A percentile compares a stretch with the other conserved stretches of the same genome.
Evolutionary conservation across 169 alveolate species (phyloP).

Genomic region (Eimeria praecox): DNA sequence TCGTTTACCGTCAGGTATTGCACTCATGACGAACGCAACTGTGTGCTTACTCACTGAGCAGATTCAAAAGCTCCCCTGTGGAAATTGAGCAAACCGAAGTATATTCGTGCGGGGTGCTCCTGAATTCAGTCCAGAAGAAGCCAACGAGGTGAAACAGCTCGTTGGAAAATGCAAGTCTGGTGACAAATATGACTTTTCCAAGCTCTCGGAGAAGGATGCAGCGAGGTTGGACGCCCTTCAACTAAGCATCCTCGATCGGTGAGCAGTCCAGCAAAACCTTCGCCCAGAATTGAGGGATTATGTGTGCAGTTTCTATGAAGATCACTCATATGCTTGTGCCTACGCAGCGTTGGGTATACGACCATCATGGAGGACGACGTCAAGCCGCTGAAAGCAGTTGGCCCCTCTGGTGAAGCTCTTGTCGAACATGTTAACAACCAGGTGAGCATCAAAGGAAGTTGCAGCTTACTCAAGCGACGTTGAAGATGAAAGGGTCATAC

Average conservation of each 20-base stretch:
- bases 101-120: not conserved
- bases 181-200: conserved; percentile 49
- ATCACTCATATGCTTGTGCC: not conserved
- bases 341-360: conserved; percentile 75
- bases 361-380: conserved; percentile 49
- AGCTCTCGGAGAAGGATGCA: conserved; percentile 63
- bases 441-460: not conserved
- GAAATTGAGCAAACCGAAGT: not conserved
- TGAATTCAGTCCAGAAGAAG: conserved; percentile 72
- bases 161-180: conserved; percentile 75
- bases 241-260: conserved; percentile 21
- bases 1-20: conserved; percentile 82
- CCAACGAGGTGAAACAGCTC: conserved; percentile 55
- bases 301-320: not conserved
- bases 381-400: conserved; percentile 53
- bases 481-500: not conserved
- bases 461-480: not conserved
- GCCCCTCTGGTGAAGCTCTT: conserved; percentile 43
- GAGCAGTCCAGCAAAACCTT: not conserved
- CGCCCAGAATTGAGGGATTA: not conserved
- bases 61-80: not conserved
- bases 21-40: not conserved
- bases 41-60: not conserved
- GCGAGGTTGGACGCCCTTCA: conserved; percentile 44
- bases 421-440: conserved; percentile 74